phyloP scores from a whole-genome alignment of 257 asterid species.

The Gentiana macrophylla region DNA sequence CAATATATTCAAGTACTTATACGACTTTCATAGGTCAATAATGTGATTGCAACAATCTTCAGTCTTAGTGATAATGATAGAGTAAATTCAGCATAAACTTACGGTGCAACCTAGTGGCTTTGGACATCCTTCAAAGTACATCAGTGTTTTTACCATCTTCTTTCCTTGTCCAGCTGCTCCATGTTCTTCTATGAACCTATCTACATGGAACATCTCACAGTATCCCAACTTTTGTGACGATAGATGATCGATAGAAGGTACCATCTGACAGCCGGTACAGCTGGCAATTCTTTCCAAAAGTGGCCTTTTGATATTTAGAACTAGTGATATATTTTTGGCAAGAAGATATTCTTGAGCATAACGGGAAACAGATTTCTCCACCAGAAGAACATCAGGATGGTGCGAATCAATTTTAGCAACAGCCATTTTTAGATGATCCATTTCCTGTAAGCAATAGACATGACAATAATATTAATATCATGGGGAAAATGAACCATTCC shows the following conservation, averaged over 20 bases:
- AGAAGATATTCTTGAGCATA: conserved; percentile 94
- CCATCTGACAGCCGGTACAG: conserved; percentile 86
- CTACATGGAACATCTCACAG: conserved; percentile 77
- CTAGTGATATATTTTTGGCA: conserved; percentile 85
- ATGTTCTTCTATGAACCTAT: conserved; percentile 65
- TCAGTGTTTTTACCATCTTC: conserved; percentile 70
- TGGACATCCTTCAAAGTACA: conserved; percentile 97
- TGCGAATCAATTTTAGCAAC: conserved; percentile 87
- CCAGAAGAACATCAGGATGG: conserved; percentile 83
- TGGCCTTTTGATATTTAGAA: conserved; percentile 74
- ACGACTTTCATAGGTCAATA: no score
- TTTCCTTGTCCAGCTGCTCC: conserved; percentile 70
- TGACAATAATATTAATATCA: conserved; percentile 5
- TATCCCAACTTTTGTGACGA: conserved; percentile 70
- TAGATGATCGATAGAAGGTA: conserved; percentile 77
- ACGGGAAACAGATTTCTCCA: conserved; percentile 97
- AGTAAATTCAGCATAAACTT: conserved; percentile 24
- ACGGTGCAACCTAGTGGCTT: conserved; percentile 96
- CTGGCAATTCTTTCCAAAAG: conserved; percentile 92
- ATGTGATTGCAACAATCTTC: conserved; percentile 3
- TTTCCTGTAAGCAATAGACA: conserved; percentile 47
- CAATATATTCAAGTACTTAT: no score
- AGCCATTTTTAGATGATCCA: conserved; percentile 99
- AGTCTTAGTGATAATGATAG: conserved; percentile 8
- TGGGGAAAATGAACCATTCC: not conserved